These are phyloP conservation scores for Trapa incisa DNA, from an alignment of 345 rosid species.

Conservation along the genomic window DNA sequence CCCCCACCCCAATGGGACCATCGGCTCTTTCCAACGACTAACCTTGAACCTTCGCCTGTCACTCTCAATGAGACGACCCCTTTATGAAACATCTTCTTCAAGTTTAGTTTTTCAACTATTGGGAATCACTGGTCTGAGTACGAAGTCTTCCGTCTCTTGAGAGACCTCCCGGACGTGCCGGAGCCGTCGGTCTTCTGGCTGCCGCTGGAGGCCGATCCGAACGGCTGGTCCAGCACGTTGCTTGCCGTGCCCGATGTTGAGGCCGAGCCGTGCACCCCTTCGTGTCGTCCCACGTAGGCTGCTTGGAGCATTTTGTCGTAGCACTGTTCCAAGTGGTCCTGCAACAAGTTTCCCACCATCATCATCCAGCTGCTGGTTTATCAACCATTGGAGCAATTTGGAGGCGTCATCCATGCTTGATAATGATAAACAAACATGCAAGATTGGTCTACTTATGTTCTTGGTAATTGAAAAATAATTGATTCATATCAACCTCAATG, in stretches of 20 bases:
- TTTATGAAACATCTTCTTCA: not conserved
- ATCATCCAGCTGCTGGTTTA: not conserved
- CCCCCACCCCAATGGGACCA: not conserved
- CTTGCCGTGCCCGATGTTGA: conserved; percentile 33
- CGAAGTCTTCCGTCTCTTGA: conserved; percentile 7
- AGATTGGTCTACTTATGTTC: not conserved
- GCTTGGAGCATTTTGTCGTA: conserved; percentile 26
- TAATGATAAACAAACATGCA: not conserved
- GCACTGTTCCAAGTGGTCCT: conserved; percentile 40
- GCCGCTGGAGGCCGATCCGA: conserved; percentile 20
- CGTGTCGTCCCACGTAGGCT: conserved; percentile 16
- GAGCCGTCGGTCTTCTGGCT: conserved; percentile 16
- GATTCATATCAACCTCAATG: not conserved
- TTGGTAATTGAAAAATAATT: not conserved
- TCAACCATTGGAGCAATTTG: not conserved
- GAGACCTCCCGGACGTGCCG: conserved; percentile 7
- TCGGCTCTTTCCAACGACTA: not conserved
- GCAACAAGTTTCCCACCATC: not conserved
- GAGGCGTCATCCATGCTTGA: not conserved
- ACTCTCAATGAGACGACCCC: not conserved
- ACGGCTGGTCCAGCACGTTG: conserved; percentile 30
- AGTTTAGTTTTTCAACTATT: no score
- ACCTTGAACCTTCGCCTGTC: conserved; percentile 6
- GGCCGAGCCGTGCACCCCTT: conserved; percentile 15
- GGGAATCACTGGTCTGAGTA: no score